Evolutionary conservation across 148 eudicot species (phyloP).

Genomic region (Diospyros lotus): DNA sequence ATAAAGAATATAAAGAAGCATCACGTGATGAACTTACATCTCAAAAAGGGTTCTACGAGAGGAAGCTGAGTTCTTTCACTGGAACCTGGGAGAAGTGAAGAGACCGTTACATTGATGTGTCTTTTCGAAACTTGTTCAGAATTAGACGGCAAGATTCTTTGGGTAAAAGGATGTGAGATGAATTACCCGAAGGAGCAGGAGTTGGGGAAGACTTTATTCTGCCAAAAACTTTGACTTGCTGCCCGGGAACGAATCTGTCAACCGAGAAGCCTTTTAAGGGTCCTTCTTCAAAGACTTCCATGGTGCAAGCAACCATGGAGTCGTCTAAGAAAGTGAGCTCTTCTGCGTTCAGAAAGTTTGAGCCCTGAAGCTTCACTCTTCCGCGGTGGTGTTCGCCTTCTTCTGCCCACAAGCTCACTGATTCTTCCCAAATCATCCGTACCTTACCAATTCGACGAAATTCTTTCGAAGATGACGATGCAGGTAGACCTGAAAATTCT

Average conservation of each 20-base stretch:
- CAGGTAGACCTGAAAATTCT: conserved; percentile 12
- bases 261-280: conserved; percentile 66
- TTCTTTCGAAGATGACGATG: conserved; percentile 25
- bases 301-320: conserved; percentile 64
- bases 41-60: conserved; percentile 30
- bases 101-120: background rate
- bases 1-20: too few relatives aligned
- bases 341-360: conserved; percentile 59
- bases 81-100: conserved; percentile 23
- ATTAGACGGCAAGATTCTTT: background rate
- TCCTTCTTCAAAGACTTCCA: conserved; percentile 71
- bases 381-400: conserved; percentile 70
- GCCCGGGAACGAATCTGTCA: conserved; percentile 67
- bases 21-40: conserved; percentile 38
- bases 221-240: conserved; percentile 79
- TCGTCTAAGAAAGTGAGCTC: conserved; percentile 73
- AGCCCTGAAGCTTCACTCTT: conserved; percentile 55
- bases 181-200: conserved; percentile 13
- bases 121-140: too few relatives aligned
- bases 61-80: conserved; percentile 44
- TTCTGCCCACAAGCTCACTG: conserved; percentile 71
- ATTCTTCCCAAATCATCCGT: conserved; percentile 85
- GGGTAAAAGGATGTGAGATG: background rate
- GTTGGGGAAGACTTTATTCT: conserved; percentile 45
- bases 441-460: conserved; percentile 57